Conservation (phyloP, 805 yeast genomes). For the Grigorovia humatica region DNA sequence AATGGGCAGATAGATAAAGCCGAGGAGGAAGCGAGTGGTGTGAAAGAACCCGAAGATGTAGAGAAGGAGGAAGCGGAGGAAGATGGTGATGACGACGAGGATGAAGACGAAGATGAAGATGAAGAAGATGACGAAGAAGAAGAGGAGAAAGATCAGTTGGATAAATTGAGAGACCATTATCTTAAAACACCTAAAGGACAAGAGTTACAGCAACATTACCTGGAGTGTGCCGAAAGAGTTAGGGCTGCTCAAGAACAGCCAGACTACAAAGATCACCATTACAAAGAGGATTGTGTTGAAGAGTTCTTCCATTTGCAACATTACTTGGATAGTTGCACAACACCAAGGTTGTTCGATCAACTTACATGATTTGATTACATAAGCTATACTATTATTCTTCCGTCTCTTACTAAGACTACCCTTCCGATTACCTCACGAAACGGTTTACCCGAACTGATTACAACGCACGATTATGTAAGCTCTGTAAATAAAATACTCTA, state of each 20-base stretch:
- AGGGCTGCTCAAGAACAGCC: slow-evolving; percentile 76
- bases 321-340: slow-evolving; percentile 82
- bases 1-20: slow-evolving; percentile 4
- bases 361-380: slow-evolving; percentile 44
- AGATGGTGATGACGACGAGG: slow-evolving; percentile 25
- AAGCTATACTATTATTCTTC: neutral
- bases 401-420: neutral
- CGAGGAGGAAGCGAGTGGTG: slow-evolving; percentile 24
- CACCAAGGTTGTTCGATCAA: slow-evolving; percentile 80
- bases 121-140: slow-evolving; percentile 65
- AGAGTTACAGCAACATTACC: slow-evolving; percentile 75
- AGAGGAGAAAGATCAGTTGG: slow-evolving; percentile 56
- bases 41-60: slow-evolving; percentile 3
- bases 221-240: slow-evolving; percentile 93
- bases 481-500: neutral
- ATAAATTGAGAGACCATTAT: slow-evolving; percentile 58
- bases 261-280: slow-evolving; percentile 64
- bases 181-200: slow-evolving; percentile 55
- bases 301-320: slow-evolving; percentile 96
- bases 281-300: slow-evolving; percentile 97
- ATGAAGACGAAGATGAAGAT: slow-evolving; percentile 40
- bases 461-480: neutral
- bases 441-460: neutral
- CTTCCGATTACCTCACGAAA: neutral
- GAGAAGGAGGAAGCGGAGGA: slow-evolving; percentile 4